A percentile compares a stretch with the other conserved stretches of the same genome.
These are phyloP conservation scores for Tagetes erecta DNA, from an alignment of 129 eudicot species.

Conservation along the genomic window DNA sequence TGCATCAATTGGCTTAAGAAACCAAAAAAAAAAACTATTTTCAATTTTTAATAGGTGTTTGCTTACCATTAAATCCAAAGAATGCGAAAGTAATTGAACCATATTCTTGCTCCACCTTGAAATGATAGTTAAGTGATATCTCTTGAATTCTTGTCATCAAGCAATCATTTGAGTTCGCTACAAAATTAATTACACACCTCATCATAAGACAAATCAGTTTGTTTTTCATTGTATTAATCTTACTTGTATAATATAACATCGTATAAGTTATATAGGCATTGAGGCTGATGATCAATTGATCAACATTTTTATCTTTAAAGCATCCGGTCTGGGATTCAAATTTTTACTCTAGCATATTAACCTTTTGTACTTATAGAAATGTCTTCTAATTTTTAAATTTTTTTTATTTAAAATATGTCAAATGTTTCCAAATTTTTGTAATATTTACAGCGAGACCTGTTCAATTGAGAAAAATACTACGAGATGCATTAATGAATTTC, in stretches of 20 bases:
- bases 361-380: too few species aligned
- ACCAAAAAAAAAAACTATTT: background rate
- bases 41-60: background rate
- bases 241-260: background rate
- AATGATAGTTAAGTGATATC: conserved; percentile 15
- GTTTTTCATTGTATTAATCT: background rate
- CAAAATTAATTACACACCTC: background rate
- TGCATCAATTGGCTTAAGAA: background rate
- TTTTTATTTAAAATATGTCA: too few species aligned
- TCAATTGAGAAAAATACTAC: too few species aligned
- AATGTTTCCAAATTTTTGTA: too few species aligned
- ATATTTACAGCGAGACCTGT: too few species aligned
- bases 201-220: background rate
- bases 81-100: background rate
- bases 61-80: conserved; percentile 11
- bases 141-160: conserved; percentile 6
- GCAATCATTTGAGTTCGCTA: conserved; percentile 11
- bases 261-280: too few species aligned
- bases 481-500: too few species aligned
- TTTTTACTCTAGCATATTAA: too few species aligned
- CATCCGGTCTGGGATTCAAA: too few species aligned
- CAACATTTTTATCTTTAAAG: too few species aligned
- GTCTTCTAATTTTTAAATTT: too few species aligned
- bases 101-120: conserved; percentile 13
- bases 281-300: too few species aligned